phyloP scores from a whole-genome alignment of 805 yeast genomes.

The Tetrapisispora arboricola region DNA sequence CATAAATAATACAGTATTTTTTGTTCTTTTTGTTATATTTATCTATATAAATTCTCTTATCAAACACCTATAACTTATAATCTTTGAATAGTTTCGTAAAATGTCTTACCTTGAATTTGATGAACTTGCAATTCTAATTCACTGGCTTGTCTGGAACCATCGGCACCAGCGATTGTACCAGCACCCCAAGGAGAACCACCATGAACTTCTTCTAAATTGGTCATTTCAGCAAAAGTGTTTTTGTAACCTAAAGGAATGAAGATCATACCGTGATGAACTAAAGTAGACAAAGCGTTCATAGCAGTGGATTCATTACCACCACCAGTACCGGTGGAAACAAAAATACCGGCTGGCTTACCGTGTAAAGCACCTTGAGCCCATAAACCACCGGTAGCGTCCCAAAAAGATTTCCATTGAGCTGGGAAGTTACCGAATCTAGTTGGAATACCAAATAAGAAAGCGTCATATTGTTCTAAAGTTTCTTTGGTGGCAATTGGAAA shows the following conservation, averaged over 20 bases:
- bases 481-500: constrained; percentile 55
- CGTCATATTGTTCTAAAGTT: constrained; percentile 57
- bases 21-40: background rate
- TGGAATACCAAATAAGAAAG: constrained; percentile 76
- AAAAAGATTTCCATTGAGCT: constrained; percentile 66
- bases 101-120: constrained; percentile 55
- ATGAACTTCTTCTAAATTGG: constrained; percentile 52
- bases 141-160: constrained; percentile 63
- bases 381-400: constrained; percentile 68
- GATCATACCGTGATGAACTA: constrained; percentile 73
- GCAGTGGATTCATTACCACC: constrained; percentile 77
- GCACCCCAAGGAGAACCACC: constrained; percentile 88
- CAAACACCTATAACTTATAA: background rate
- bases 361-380: constrained; percentile 68
- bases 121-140: constrained; percentile 56
- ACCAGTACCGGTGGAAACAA: constrained; percentile 68
- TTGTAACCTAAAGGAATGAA: constrained; percentile 73
- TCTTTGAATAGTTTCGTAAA: constrained; percentile 36
- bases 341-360: constrained; percentile 68
- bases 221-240: constrained; percentile 41
- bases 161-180: constrained; percentile 66
- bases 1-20: background rate
- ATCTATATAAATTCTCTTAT: background rate
- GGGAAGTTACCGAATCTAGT: constrained; percentile 78
- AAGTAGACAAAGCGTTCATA: constrained; percentile 50